Conservation (phyloP, 164 flowering plant species). For the Stephania yunnanensis region DNA sequence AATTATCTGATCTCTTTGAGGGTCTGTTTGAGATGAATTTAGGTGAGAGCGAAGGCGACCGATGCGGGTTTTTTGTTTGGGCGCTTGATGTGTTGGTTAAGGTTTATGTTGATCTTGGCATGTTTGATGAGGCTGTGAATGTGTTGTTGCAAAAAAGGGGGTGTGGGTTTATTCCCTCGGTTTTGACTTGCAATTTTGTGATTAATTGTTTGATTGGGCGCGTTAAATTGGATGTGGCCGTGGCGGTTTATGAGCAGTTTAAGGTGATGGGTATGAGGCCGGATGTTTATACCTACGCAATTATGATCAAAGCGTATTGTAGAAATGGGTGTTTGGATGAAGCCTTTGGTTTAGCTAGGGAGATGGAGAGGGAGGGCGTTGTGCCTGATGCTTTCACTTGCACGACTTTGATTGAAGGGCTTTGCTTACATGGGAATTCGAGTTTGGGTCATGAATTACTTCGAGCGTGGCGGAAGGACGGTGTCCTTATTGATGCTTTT, state of each 20-base stretch:
- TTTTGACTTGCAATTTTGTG: conserved; percentile 52
- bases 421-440: conserved; percentile 38
- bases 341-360: conserved; percentile 36
- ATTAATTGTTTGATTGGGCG: conserved; percentile 43
- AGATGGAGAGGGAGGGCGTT: conserved; percentile 49
- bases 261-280: conserved; percentile 45
- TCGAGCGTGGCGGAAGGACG: conserved; percentile 21
- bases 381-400: conserved; percentile 39
- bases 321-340: conserved; percentile 40
- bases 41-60: conserved; percentile 12
- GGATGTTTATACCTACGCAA: conserved; percentile 52
- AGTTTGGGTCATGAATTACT: conserved; percentile 41
- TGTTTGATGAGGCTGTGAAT: conserved; percentile 64
- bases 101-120: conserved; percentile 35
- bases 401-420: conserved; percentile 47
- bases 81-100: conserved; percentile 48
- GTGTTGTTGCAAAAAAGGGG: conserved; percentile 22
- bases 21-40: conserved; percentile 22
- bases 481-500: conserved; percentile 28
- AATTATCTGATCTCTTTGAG: conserved; percentile 36
- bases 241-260: conserved; percentile 42
- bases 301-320: conserved; percentile 54
- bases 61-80: conserved; percentile 13
- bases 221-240: conserved; percentile 37
- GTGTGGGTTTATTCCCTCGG: conserved; percentile 34